phyloP scores from a whole-genome alignment of 257 asterid genomes.

The Thymus quinquecostatus region DNA sequence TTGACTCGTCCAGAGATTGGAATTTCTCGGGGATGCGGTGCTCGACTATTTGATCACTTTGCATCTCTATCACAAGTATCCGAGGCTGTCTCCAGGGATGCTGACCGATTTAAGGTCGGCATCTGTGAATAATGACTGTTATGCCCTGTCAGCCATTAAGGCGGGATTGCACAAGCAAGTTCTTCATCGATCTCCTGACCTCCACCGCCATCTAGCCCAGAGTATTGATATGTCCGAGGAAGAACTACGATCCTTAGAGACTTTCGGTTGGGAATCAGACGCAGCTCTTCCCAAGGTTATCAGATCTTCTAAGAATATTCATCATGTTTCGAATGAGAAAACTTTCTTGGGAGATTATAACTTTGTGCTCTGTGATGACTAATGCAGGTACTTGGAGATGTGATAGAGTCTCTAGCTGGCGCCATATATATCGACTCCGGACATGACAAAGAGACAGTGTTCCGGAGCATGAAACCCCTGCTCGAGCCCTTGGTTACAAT shows the following conservation, averaged over 20 bases:
- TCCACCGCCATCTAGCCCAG: slow-evolving; percentile 51
- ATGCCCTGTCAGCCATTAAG: slow-evolving; percentile 67
- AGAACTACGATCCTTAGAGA: slow-evolving; percentile 28
- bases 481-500: slow-evolving; percentile 82
- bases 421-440: slow-evolving; percentile 80
- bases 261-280: slow-evolving; percentile 82
- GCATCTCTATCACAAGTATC: slow-evolving; percentile 58
- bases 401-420: slow-evolving; percentile 82
- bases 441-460: slow-evolving; percentile 51
- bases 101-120: slow-evolving; percentile 87
- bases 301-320: too few relatives aligned
- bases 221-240: slow-evolving; percentile 37
- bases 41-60: slow-evolving; percentile 67
- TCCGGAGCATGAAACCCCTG: slow-evolving; percentile 64
- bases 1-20: slow-evolving; percentile 56
- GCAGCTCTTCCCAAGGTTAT: slow-evolving; percentile 68
- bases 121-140: slow-evolving; percentile 83
- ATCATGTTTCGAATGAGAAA: background rate
- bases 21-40: slow-evolving; percentile 90
- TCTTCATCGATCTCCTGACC: slow-evolving; percentile 68
- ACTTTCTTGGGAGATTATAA: background rate
- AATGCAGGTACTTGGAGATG: slow-evolving; percentile 81
- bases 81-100: slow-evolving; percentile 66
- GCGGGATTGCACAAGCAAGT: slow-evolving; percentile 64
- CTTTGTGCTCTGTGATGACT: background rate